phyloP scores from a whole-genome alignment of 2,329 filamentous ascomycete species.

The Aspergillus spinulosporus region DNA sequence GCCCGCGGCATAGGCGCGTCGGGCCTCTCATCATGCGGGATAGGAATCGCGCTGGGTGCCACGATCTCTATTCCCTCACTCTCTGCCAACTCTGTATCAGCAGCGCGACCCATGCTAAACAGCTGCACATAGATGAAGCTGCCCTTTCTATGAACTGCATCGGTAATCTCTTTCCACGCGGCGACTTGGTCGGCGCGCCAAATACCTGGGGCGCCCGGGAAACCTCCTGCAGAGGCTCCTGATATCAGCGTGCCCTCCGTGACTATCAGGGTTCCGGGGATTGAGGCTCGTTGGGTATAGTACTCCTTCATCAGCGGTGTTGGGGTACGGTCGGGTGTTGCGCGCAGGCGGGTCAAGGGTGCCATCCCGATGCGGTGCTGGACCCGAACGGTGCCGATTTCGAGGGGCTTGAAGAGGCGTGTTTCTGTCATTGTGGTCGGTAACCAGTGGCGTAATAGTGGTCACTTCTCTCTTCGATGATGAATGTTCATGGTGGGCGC shows the following conservation, averaged over 20 bases:
- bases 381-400: conserved; percentile 45
- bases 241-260: conserved; percentile 59
- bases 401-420: conserved; percentile 40
- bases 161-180: conserved; percentile 61
- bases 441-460: too few species aligned
- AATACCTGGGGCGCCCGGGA: conserved; percentile 58
- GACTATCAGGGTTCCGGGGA: conserved; percentile 59
- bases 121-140: conserved; percentile 63
- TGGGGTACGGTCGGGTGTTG: conserved; percentile 51
- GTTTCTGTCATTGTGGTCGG: background rate
- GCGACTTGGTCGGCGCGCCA: conserved; percentile 58
- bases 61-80: conserved; percentile 20
- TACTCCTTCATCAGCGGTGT: conserved; percentile 50
- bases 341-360: conserved; percentile 58
- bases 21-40: background rate
- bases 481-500: background rate
- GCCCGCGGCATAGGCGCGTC: conserved; percentile 35
- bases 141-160: conserved; percentile 63
- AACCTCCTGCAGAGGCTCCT: conserved; percentile 46
- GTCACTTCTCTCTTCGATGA: background rate
- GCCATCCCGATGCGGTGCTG: conserved; percentile 56
- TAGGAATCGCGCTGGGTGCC: conserved; percentile 25
- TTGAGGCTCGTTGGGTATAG: conserved; percentile 55
- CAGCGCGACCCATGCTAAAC: conserved; percentile 61
- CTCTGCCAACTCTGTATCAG: conserved; percentile 36